Percentiles rank a stretch among this genome's conserved stretches.
These are phyloP conservation scores for Jimgerdemannia lactiflua DNA, from an alignment of 192 early-diverging fungal genomes.

Conservation along the genomic window DNA sequence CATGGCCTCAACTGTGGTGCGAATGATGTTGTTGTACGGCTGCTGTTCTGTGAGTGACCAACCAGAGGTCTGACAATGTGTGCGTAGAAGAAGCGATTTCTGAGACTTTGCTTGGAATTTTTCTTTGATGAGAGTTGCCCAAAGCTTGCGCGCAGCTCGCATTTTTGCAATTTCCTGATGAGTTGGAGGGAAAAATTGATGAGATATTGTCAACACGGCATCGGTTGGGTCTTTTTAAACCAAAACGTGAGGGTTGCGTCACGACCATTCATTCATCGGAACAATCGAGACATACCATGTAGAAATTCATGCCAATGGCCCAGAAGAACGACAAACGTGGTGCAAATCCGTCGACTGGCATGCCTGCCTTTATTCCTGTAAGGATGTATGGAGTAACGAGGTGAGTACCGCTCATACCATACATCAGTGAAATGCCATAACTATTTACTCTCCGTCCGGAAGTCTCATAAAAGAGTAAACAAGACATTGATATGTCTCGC, in stretches of 20 bases:
- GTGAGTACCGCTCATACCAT: neutral
- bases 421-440: too few species aligned
- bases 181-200: neutral
- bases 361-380: slow-evolving; percentile 69
- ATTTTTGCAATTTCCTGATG: slow-evolving; percentile 82
- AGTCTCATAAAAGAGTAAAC: too few species aligned
- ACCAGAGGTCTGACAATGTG: slow-evolving; percentile 90
- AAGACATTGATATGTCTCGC: too few species aligned
- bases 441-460: too few species aligned
- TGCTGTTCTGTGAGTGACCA: slow-evolving; percentile 94
- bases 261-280: neutral
- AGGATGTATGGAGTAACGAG: slow-evolving; percentile 17
- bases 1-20: slow-evolving; percentile 90
- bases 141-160: slow-evolving; percentile 83
- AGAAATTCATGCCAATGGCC: slow-evolving; percentile 93
- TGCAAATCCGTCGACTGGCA: slow-evolving; percentile 87
- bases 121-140: slow-evolving; percentile 76
- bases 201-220: neutral
- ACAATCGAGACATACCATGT: slow-evolving; percentile 54
- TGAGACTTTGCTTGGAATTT: slow-evolving; percentile 79
- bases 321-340: slow-evolving; percentile 92
- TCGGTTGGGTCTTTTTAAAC: neutral
- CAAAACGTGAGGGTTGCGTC: neutral
- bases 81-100: slow-evolving; percentile 80
- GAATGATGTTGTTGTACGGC: slow-evolving; percentile 88